These are phyloP conservation scores for Emergomyces africanus DNA, from an alignment of 2,329 filamentous ascomycete genomes.

Conservation along the genomic window DNA sequence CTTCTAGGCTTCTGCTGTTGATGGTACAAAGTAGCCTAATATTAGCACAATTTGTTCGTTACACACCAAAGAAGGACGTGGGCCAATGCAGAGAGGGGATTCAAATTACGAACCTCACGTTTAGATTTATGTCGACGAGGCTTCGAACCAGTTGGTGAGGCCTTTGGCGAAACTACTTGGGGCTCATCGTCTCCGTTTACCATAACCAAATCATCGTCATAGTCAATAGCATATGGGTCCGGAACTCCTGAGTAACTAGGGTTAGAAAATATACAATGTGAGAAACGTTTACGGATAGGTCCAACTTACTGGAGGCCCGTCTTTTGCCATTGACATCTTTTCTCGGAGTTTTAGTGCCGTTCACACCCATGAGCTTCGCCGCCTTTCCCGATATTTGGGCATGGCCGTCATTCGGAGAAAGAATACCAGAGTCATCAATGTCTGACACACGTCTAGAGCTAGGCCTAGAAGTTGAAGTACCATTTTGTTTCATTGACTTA, in stretches of 20 bases:
- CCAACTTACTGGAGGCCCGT: slow-evolving; percentile 1
- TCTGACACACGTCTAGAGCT: slow-evolving; percentile 57
- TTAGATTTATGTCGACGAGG: slow-evolving; percentile 22
- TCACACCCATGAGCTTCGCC: slow-evolving; percentile 59
- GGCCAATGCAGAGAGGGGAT: not conserved
- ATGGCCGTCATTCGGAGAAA: slow-evolving; percentile 57
- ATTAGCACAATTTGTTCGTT: slow-evolving; percentile 6
- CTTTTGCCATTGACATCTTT: slow-evolving; percentile 13
- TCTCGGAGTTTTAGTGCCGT: slow-evolving; percentile 34
- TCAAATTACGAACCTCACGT: slow-evolving; percentile 21
- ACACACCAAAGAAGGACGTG: not conserved
- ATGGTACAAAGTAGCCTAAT: slow-evolving; percentile 1
- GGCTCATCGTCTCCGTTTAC: slow-evolving; percentile 36
- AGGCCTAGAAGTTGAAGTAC: slow-evolving; percentile 41
- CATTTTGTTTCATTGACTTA: slow-evolving; percentile 53
- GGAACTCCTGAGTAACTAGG: slow-evolving; percentile 19
- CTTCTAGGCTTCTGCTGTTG: slow-evolving; percentile 22
- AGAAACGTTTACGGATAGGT: not conserved
- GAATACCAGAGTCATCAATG: slow-evolving; percentile 47
- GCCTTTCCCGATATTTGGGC: slow-evolving; percentile 60
- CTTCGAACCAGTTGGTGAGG: slow-evolving; percentile 21
- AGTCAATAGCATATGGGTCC: slow-evolving; percentile 51
- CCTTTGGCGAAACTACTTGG: slow-evolving; percentile 19
- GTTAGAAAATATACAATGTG: not conserved
- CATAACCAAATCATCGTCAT: slow-evolving; percentile 52